Evolutionary conservation across 2,329 filamentous ascomycete genomes (phyloP).

Genomic region (Talaromyces sp.): DNA sequence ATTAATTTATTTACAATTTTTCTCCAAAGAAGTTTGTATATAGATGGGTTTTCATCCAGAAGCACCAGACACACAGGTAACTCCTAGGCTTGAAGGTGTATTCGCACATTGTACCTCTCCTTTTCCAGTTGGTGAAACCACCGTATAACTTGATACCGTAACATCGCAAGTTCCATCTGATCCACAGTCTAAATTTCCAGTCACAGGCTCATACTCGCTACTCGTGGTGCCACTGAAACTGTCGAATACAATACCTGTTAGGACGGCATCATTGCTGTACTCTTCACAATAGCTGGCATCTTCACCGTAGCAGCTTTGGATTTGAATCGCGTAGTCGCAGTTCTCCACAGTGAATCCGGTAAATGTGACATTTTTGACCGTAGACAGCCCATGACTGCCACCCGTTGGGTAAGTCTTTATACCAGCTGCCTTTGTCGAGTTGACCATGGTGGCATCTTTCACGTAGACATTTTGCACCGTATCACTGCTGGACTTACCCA

Average conservation of each 20-base stretch:
- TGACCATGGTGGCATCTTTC: conserved; percentile 35
- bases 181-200: conserved; percentile 36
- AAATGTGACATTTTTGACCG: conserved; percentile 40
- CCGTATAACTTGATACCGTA: conserved; percentile 26
- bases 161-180: conserved; percentile 34
- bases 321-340: conserved; percentile 42
- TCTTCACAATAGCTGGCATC: conserved; percentile 30
- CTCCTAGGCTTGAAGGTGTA: conserved; percentile 24
- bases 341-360: conserved; percentile 31
- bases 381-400: conserved; percentile 28
- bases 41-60: conserved; percentile 20
- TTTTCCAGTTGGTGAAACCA: conserved; percentile 28
- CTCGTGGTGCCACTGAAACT: conserved; percentile 36
- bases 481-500: conserved; percentile 38
- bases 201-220: conserved; percentile 28
- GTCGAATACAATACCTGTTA: conserved; percentile 32
- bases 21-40: too few species aligned
- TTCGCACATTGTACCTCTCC: conserved; percentile 30
- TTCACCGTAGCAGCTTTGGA: conserved; percentile 42
- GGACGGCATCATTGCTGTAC: conserved; percentile 27
- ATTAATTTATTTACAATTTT: neutral
- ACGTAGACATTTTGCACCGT: conserved; percentile 41
- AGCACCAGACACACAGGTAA: conserved; percentile 29
- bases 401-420: conserved; percentile 44
- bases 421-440: conserved; percentile 41